These are phyloP conservation scores for Plasmodium sp. DNA, from an alignment of 169 alveolate species.

Conservation along the genomic window DNA sequence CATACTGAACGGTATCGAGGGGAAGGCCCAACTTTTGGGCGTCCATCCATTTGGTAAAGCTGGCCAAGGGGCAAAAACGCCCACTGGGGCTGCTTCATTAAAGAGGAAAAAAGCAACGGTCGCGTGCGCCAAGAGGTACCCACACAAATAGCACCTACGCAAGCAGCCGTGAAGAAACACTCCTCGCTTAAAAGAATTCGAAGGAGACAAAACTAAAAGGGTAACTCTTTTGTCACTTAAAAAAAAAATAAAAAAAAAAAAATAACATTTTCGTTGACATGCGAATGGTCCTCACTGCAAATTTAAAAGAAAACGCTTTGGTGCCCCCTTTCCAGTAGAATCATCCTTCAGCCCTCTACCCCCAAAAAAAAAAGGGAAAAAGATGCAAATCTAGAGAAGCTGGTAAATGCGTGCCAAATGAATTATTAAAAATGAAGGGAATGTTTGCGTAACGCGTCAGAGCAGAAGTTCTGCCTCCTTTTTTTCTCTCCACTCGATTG, in stretches of 20 bases:
- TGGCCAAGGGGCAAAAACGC: background rate
- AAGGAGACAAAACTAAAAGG: background rate
- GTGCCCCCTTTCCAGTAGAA: background rate
- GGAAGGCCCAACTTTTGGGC: background rate
- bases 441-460: conserved; percentile 3
- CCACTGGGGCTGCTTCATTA: background rate
- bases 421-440: background rate
- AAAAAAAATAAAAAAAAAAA: background rate
- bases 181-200: background rate
- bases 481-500: conserved; percentile 73
- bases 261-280: background rate
- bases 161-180: background rate
- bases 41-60: background rate
- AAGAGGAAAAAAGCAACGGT: background rate
- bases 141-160: background rate
- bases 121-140: background rate
- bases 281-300: background rate
- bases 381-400: background rate
- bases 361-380: background rate
- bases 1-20: background rate
- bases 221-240: background rate
- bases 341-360: background rate
- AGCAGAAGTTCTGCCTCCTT: conserved; percentile 63
- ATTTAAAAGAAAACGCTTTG: background rate
- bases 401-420: background rate